These are phyloP conservation scores for slime mould (Dictyostelium discoideum) DNA, from an alignment of 78 protist genomes.

Conservation along the genomic window DNA sequence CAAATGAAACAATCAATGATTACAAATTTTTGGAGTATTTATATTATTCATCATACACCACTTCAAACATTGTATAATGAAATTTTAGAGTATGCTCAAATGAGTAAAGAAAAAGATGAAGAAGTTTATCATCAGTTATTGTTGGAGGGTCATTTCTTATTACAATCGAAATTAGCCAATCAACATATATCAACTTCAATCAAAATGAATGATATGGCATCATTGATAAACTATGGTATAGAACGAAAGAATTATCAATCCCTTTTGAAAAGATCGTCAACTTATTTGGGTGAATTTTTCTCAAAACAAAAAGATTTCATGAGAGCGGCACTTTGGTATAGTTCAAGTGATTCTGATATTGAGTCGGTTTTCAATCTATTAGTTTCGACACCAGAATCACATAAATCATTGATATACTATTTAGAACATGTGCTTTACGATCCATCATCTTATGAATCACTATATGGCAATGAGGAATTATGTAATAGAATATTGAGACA, in stretches of 20 bases:
- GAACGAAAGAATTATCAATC: conserved; percentile 59
- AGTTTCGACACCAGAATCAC: neutral
- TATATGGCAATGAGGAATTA: conserved; percentile 52
- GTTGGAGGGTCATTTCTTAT: conserved; percentile 60
- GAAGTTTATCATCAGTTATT: conserved; percentile 72
- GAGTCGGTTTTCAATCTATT: conserved; percentile 52
- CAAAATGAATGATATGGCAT: conserved; percentile 63
- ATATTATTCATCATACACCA: conserved; percentile 66
- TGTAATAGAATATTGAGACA: conserved; percentile 46
- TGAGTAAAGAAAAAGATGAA: conserved; percentile 45
- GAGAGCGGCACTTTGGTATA: conserved; percentile 80
- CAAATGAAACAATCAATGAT: neutral
- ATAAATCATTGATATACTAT: conserved; percentile 55
- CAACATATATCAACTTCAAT: conserved; percentile 27
- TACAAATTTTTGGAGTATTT: conserved; percentile 7
- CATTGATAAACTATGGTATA: conserved; percentile 34
- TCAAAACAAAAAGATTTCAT: conserved; percentile 59
- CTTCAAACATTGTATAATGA: conserved; percentile 53
- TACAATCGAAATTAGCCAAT: conserved; percentile 62
- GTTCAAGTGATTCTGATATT: conserved; percentile 71
- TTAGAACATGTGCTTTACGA: conserved; percentile 58
- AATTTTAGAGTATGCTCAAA: conserved; percentile 42
- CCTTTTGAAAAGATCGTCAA: conserved; percentile 45
- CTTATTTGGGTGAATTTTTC: conserved; percentile 44
- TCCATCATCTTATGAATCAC: conserved; percentile 58